These are phyloP conservation scores for Laburnicola sp. DNA, from an alignment of 2,329 filamentous ascomycete genomes.

Conservation along the genomic window DNA sequence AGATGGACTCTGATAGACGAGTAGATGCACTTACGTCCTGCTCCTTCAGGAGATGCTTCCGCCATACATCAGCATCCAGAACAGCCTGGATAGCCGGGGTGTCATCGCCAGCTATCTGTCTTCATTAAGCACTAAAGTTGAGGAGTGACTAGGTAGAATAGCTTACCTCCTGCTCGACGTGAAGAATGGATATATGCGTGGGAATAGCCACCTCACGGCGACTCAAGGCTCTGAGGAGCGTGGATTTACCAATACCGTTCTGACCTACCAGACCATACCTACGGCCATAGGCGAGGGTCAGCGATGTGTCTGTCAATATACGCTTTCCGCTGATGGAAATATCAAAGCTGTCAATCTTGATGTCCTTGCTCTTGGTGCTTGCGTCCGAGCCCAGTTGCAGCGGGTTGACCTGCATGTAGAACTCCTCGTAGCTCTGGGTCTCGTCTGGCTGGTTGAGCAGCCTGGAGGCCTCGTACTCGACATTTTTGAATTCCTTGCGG, in stretches of 20 bases:
- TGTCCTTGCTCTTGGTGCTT: conserved; percentile 86
- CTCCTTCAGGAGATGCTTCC: conserved; percentile 88
- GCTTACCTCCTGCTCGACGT: conserved; percentile 96
- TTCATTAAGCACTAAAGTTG: conserved; percentile 16
- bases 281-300: conserved; percentile 88
- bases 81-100: conserved; percentile 94
- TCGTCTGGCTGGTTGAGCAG: conserved; percentile 81
- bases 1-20: conserved; percentile 2
- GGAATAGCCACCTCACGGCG: conserved; percentile 93
- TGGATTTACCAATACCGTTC: conserved; percentile 91
- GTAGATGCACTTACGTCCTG: conserved; percentile 68
- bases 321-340: conserved; percentile 86
- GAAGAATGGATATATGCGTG: conserved; percentile 96
- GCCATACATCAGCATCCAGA: conserved; percentile 96
- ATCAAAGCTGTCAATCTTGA: conserved; percentile 96
- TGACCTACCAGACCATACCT: conserved; percentile 97
- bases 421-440: conserved; percentile 94
- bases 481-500: conserved; percentile 97
- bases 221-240: conserved; percentile 87
- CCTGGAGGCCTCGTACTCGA: conserved; percentile 94
- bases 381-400: conserved; percentile 78
- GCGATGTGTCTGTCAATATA: conserved; percentile 85
- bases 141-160: neutral
- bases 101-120: conserved; percentile 87
- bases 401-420: conserved; percentile 99